A percentile compares a stretch with the other conserved stretches of the same genome.
phyloP scores from a whole-genome alignment of 2,329 filamentous ascomycete genomes.

The Cyclaneusma minus region DNA sequence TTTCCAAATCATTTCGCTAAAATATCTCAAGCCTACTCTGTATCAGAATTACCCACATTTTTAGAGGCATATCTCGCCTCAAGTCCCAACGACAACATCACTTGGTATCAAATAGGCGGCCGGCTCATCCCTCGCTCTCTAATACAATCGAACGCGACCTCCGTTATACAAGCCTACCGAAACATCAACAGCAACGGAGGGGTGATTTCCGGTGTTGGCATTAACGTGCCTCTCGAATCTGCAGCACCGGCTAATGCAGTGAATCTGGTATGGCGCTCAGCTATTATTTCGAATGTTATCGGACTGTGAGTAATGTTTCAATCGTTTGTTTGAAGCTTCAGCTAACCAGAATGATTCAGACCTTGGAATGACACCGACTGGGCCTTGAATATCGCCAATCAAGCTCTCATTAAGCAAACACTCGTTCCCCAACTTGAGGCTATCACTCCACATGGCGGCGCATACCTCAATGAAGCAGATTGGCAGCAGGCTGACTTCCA shows the following conservation, averaged over 20 bases:
- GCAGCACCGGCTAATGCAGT: conserved; percentile 15
- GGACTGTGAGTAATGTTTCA: no score
- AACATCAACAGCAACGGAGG: conserved; percentile 16
- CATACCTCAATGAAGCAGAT: conserved; percentile 33
- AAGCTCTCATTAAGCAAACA: conserved; percentile 14
- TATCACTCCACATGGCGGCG: conserved; percentile 22
- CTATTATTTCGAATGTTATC: conserved; percentile 17
- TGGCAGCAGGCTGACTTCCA: conserved; percentile 24
- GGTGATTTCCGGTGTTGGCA: conserved; percentile 14
- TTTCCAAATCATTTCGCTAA: no score
- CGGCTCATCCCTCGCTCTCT: conserved; percentile 22
- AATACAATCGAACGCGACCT: conserved; percentile 10
- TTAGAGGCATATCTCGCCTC: conserved; percentile 5
- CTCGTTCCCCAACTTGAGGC: conserved; percentile 15
- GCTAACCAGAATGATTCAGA: conserved; percentile 18
- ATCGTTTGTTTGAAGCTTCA: conserved; percentile 13
- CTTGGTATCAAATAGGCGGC: conserved; percentile 20
- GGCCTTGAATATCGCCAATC: conserved; percentile 9
- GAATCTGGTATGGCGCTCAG: conserved; percentile 21
- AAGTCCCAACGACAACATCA: conserved; percentile 3
- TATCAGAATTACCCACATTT: conserved; percentile 14
- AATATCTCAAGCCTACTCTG: conserved; percentile 11
- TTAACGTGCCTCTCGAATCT: conserved; percentile 11
- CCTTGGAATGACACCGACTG: conserved; percentile 8
- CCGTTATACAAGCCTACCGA: conserved; percentile 7